Evolutionary conservation across 129 eudicot genomes (phyloP), one percentile per base, ranked within the genome.

Genomic region (Dittrichia graveolens): DNA sequence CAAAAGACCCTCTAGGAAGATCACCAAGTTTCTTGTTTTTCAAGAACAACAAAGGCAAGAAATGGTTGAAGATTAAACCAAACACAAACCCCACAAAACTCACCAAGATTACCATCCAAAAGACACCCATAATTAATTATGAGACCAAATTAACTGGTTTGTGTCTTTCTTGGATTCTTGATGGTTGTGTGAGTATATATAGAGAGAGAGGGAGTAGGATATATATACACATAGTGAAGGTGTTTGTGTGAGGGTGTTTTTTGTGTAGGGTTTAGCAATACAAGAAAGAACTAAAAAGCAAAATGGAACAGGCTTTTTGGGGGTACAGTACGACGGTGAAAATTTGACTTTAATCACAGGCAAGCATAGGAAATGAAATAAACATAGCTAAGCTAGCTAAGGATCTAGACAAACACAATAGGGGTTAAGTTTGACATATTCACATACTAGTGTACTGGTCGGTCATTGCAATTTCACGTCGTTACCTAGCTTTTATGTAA

Each of bases 1-100:
- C 90, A 81, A 90, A 86, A 42, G 90, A 73, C 31, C 96, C 96
- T 83, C 78, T 78, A 7, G 94, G 96, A 53, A 84, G 65, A 77
- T 5, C 66, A 37, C 83, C 84, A 71, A 54, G 52, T 45, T 52
- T 81, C 69, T 76, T 80, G 62, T 73, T 60, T 37, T 75, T 76
- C 60, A 82, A 64, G 46, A 84, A 78, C 82, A 84, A 69, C 82
- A 86, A 80, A 61, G 96, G 96, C 79, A 79, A 80, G 77, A 83
- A 89, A 84, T 89, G 96, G 83, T 77, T 80, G 57, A 84, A 57
- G 74, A 69, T 75, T 78, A 81, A 19, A 35, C 87, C 87, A 65
- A 85, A 37, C 44, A 86, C 38, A 73, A 79, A 82, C 6, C 79
- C 66, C 40, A 77, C 59, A 49, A 83, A 49, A 53, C 81, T 34